Evolutionary conservation across 2,329 filamentous ascomycete species (phyloP).

Genomic region (Leptographium galeiforme): DNA sequence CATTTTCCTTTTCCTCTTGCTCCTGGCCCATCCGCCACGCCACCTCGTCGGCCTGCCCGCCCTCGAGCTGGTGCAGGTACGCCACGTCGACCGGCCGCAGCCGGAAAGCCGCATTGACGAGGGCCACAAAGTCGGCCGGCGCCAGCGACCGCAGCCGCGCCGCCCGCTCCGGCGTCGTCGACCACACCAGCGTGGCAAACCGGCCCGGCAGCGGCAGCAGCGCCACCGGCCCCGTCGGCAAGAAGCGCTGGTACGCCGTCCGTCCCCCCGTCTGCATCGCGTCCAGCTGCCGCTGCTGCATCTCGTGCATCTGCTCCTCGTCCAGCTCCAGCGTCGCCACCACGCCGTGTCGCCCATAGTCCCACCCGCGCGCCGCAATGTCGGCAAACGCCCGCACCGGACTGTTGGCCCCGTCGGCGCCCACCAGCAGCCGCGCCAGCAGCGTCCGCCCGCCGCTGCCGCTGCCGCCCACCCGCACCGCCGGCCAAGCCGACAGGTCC

Average conservation of each 20-base stretch:
- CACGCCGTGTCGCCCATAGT: conserved; percentile 80
- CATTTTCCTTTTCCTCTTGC: too few species aligned
- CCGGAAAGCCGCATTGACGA: conserved; percentile 90
- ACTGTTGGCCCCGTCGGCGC: conserved; percentile 89
- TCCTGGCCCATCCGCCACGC: conserved; percentile 71
- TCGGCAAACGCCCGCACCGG: conserved; percentile 82
- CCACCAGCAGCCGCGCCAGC: conserved; percentile 72
- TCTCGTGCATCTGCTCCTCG: conserved; percentile 26
- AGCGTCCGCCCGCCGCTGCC: conserved; percentile 42
- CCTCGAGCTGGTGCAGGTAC: conserved; percentile 60
- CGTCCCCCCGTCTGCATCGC: conserved; percentile 30
- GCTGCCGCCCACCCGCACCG: conserved; percentile 52
- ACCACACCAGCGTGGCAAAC: conserved; percentile 83
- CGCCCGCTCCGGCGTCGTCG: conserved; percentile 71
- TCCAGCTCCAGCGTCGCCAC: conserved; percentile 76
- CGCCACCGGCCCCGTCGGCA: conserved; percentile 83
- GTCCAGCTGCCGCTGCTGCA: conserved; percentile 28
- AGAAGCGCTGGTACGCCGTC: conserved; percentile 87
- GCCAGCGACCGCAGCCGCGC: conserved; percentile 64
- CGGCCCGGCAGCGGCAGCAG: conserved; percentile 80
- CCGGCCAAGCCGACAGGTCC: conserved; percentile 77
- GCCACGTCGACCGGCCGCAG: conserved; percentile 65
- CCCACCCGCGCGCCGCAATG: conserved; percentile 80
- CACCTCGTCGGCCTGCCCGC: conserved; percentile 26
- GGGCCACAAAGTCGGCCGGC: conserved; percentile 60